These are phyloP conservation scores for Candida tammaniensis DNA, from an alignment of 805 yeast genomes.

Conservation along the genomic window DNA sequence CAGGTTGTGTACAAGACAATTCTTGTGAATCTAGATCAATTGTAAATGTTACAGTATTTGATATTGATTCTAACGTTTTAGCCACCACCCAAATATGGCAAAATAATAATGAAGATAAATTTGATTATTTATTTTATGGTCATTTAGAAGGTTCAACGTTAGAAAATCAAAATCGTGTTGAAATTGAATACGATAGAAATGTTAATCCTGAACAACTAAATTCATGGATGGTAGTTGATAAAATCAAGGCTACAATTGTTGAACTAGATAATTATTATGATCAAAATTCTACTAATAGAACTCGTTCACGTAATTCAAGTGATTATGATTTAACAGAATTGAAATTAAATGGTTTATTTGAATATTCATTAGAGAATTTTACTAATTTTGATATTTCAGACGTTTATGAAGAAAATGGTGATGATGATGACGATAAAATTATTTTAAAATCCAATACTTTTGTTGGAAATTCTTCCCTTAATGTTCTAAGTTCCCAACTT, in stretches of 20 bases:
- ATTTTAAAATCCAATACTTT: conserved; percentile 31
- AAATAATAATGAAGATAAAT: conserved; percentile 75
- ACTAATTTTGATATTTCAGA: conserved; percentile 28
- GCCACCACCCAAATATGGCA: conserved; percentile 59
- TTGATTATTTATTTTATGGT: conserved; percentile 75
- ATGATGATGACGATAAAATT: conserved; percentile 13
- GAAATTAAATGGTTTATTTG: conserved; percentile 74
- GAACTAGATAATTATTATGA: conserved; percentile 42
- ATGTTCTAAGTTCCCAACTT: conserved; percentile 30
- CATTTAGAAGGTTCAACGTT: conserved; percentile 47
- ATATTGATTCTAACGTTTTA: conserved; percentile 44
- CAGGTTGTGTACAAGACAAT: conserved; percentile 73
- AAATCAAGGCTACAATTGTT: conserved; percentile 49
- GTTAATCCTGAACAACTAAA: conserved; percentile 18
- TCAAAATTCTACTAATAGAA: conserved; percentile 25
- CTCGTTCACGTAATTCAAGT: conserved; percentile 13
- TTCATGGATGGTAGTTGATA: conserved; percentile 69
- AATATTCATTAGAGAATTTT: conserved; percentile 72
- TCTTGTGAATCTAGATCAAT: conserved; percentile 72
- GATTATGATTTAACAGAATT: conserved; percentile 23
- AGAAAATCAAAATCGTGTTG: conserved; percentile 28
- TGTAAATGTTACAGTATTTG: conserved; percentile 69
- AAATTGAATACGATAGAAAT: conserved; percentile 23
- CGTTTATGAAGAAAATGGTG: conserved; percentile 20
- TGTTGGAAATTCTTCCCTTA: conserved; percentile 41